phyloP scores from a whole-genome alignment of 1,139 yeast genomes.

The Suhomyces guaymorum region DNA sequence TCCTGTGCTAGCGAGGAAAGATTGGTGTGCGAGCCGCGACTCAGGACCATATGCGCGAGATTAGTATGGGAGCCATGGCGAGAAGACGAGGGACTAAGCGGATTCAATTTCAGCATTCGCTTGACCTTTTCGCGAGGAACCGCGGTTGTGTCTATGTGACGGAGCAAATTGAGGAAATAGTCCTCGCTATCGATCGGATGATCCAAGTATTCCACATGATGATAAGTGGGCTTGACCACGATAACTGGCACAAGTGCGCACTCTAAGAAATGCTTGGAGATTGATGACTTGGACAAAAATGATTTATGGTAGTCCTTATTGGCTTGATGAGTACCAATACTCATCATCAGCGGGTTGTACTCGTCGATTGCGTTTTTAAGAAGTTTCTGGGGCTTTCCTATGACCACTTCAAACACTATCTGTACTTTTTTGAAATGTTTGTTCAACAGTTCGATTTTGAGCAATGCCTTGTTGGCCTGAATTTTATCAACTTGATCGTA shows the following conservation, averaged over 20 bases:
- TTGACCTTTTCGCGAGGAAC: conserved; percentile 8
- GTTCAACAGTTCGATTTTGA: conserved; percentile 49
- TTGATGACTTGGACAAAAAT: conserved; percentile 46
- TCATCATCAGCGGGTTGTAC: conserved; percentile 64
- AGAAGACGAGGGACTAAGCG: conserved; percentile 11
- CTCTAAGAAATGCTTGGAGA: conserved; percentile 65
- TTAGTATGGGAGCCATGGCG: conserved; percentile 21
- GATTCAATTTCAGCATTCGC: conserved; percentile 11
- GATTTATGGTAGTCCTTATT: conserved; percentile 34
- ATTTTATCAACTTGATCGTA: conserved; percentile 29
- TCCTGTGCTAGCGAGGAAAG: conserved; percentile 6
- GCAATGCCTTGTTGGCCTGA: conserved; percentile 35
- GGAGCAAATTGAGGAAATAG: conserved; percentile 37
- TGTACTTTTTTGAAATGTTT: conserved; percentile 49
- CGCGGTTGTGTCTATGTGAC: conserved; percentile 19
- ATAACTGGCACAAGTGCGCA: conserved; percentile 70
- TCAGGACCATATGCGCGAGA: conserved; percentile 16
- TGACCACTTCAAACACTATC: conserved; percentile 58
- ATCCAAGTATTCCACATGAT: conserved; percentile 29
- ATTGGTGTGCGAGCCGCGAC: conserved; percentile 10
- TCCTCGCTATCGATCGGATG: conserved; percentile 29
- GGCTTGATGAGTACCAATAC: conserved; percentile 58
- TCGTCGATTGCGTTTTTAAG: conserved; percentile 58
- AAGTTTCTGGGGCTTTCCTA: conserved; percentile 61
- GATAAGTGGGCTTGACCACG: conserved; percentile 60